phyloP scores from a whole-genome alignment of 257 asterid genomes.

The Jacaranda copaia region DNA sequence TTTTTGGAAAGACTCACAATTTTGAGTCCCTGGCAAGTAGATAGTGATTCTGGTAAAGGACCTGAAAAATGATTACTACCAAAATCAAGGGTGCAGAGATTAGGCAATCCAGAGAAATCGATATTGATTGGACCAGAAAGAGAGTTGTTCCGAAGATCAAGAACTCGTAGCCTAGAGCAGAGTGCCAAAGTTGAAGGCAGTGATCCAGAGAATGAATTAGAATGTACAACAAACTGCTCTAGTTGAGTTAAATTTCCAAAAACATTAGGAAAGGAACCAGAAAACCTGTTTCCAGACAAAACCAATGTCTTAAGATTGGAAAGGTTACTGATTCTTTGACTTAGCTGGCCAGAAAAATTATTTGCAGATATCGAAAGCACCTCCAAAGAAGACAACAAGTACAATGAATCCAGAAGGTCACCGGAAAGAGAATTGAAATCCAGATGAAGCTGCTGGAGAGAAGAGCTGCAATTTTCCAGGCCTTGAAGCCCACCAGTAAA shows the following conservation, averaged over 20 bases:
- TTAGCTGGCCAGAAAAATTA: constrained; percentile 71
- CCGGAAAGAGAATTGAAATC: constrained; percentile 73
- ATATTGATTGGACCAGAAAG: constrained; percentile 69
- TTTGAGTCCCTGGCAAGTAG: constrained; percentile 61
- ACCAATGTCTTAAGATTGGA: constrained; percentile 63
- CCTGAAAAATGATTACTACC: constrained; percentile 76
- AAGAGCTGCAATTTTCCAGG: constrained; percentile 56
- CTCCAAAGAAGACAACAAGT: constrained; percentile 65
- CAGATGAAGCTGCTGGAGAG: constrained; percentile 62
- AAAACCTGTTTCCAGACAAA: constrained; percentile 59
- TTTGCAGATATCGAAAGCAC: constrained; percentile 73
- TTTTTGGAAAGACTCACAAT: constrained; percentile 76
- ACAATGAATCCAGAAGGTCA: constrained; percentile 64
- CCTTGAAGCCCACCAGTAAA: constrained; percentile 64
- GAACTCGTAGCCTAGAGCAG: constrained; percentile 67
- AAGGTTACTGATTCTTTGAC: constrained; percentile 69
- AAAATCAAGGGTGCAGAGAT: constrained; percentile 69
- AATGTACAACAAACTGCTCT: constrained; percentile 66
- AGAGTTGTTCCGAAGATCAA: constrained; percentile 84
- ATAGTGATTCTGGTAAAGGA: constrained; percentile 70
- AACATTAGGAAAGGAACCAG: constrained; percentile 79
- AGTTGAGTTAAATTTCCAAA: constrained; percentile 71
- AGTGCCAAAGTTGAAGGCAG: constrained; percentile 68
- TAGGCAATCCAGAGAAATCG: constrained; percentile 63
- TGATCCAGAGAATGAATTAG: constrained; percentile 75